Base-by-base conservation (phyloP, 2,329 filamentous ascomycete genomes). In the Xylaria sp. region DNA sequence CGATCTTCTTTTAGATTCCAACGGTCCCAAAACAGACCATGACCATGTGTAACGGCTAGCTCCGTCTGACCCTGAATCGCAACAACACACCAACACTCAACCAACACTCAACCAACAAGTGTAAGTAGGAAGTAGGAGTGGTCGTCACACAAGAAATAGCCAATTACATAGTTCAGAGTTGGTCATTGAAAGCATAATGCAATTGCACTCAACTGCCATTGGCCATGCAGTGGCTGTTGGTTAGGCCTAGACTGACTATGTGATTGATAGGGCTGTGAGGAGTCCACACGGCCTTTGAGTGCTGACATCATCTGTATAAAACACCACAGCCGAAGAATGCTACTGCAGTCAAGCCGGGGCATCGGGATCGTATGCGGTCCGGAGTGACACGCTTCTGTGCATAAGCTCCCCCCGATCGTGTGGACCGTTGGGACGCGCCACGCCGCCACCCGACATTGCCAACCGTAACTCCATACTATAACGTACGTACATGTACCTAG, bases 391-490 rank as follows among this genome's bases (percentile, higher is more conserved):
- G 28, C 36, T 52, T 45, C 39, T 5, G 28, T 30, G 28, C 28
- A 6, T 8, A 23, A n/a, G 20, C 34, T 53, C 25, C 39, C 55
- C 25, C 39, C 55, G 20, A 30, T 58, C n/a, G 43, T 46, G 20
- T 46, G 43, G 48, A 30, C 48, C 48, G 48, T 52, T 52, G 48
- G 48, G 15, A 8, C 48, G 48, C 48, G 48, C 48, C 48, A 52
- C 48, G 48, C 48, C 48, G 62, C 62, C 45, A 50, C 55, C 56
- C 62, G 56, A 41, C 15, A 36, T 39, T 15, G 10, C 58, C 25
- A 36, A 34, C 32, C n/a, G 56, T 25, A 23, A n/a, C n/a, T n/a
- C n/a, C n/a, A n/a, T n/a, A n/a, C n/a, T n/a, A n/a, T n/a, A n/a
- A n/a, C n/a, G n/a, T n/a, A n/a, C n/a, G n/a, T n/a, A n/a, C n/a